These are phyloP conservation scores for Serendipita sp. DNA, from an alignment of 768 basidiomycete species.

Conservation along the genomic window DNA sequence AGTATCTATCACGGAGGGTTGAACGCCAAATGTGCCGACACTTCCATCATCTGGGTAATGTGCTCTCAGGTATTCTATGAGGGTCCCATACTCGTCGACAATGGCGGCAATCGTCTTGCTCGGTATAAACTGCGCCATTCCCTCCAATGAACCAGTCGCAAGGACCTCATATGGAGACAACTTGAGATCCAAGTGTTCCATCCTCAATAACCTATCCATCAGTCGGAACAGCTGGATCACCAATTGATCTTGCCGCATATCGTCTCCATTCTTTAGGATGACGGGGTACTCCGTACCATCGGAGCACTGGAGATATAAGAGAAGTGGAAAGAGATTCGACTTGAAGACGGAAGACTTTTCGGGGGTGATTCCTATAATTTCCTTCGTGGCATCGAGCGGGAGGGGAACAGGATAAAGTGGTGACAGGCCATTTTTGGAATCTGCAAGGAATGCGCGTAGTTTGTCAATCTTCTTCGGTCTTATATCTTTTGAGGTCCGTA, in stretches of 20 bases:
- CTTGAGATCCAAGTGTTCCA: constrained; percentile 90
- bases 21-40: constrained; percentile 88
- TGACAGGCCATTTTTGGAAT: constrained; percentile 71
- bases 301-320: constrained; percentile 77
- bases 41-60: constrained; percentile 89
- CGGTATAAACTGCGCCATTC: constrained; percentile 92
- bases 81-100: constrained; percentile 75
- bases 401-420: constrained; percentile 66
- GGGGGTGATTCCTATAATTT: constrained; percentile 71
- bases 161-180: constrained; percentile 84
- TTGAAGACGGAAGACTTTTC: constrained; percentile 96
- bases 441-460: constrained; percentile 66
- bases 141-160: constrained; percentile 81
- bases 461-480: constrained; percentile 97
- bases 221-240: constrained; percentile 97
- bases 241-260: constrained; percentile 95
- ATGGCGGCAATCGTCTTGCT: constrained; percentile 94
- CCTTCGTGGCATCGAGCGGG: constrained; percentile 77
- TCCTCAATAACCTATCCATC: constrained; percentile 85
- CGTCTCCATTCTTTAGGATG: constrained; percentile 98
- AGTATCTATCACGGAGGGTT: constrained; percentile 85
- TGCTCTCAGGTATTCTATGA: constrained; percentile 77
- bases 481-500: constrained; percentile 80
- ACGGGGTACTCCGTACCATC: constrained; percentile 80
- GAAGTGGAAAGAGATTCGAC: constrained; percentile 83